Conservation (phyloP, 495 filamentous ascomycete species). For the Terfezia claveryi region DNA sequence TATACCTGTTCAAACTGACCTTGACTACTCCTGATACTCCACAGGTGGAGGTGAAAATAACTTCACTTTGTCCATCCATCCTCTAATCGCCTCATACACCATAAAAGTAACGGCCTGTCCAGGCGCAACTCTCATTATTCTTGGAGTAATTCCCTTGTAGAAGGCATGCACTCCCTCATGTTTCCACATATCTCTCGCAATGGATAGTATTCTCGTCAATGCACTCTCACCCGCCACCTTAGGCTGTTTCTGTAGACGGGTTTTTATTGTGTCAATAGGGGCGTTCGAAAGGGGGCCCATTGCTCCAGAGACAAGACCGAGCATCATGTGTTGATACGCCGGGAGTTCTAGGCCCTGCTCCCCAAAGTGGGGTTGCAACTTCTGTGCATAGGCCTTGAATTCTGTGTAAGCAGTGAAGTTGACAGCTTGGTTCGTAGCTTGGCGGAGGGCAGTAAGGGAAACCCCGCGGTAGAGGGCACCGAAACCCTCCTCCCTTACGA, state of each 20-base stretch:
- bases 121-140: conserved; percentile 91
- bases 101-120: conserved; percentile 97
- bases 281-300: conserved; percentile 93
- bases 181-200: conserved; percentile 87
- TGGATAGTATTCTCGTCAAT: conserved; percentile 48
- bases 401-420: conserved; percentile 98
- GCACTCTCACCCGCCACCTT: conserved; percentile 62
- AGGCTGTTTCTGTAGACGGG: conserved; percentile 73
- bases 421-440: conserved; percentile 91
- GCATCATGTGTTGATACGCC: conserved; percentile 69
- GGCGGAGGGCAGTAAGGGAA: conserved; percentile 72
- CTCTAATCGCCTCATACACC: conserved; percentile 56
- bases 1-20: no score
- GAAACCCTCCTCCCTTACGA: conserved; percentile 74
- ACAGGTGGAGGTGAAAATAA: background rate
- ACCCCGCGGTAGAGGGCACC: conserved; percentile 80
- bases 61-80: conserved; percentile 9
- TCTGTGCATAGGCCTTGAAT: conserved; percentile 58
- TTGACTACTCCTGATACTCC: background rate
- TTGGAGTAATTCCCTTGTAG: conserved; percentile 96
- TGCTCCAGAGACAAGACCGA: conserved; percentile 78
- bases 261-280: conserved; percentile 99
- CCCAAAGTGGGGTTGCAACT: conserved; percentile 37
- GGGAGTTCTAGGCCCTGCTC: conserved; percentile 35
- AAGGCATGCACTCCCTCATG: conserved; percentile 84